Evolutionary conservation across 257 asterid genomes (phyloP), one percentile per base, ranked within the genome.

Genomic region (Leptodermis oblonga): DNA sequence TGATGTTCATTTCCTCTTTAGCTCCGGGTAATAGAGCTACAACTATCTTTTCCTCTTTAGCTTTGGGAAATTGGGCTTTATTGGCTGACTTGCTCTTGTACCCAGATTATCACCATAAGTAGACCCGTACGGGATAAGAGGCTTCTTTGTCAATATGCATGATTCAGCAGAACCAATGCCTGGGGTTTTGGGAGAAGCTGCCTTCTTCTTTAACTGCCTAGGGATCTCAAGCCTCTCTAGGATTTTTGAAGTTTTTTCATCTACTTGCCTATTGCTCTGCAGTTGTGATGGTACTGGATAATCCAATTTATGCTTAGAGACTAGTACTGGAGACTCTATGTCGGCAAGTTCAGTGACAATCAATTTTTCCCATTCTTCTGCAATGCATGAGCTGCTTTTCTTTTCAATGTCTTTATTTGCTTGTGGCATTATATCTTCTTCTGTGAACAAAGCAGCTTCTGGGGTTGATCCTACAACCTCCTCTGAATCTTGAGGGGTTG

Each of bases 181-280:
- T 28, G 84, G 69, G 74, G 74, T 68, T 54, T 82, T 74, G 28
- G 95, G 96, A 36, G 95, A 86, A 75, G 78, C 69, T 63, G 81
- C 70, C 86, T 88, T 90, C 73, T 91, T 84, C 67, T 92, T 88
- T 28, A 84, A 85, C 82, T 88, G 88, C 77, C 78, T 83, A 4
- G 97, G 98, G 65, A 75, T 69, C 82, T 92, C 97, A 70, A 92
- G 86, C 70, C 98, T 90, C 86, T 90, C 97, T 22, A 92, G 88
- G 73, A 92, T 92, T 78, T 96, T 79, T 55, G 96, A 79, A 63
- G 98, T 92, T 80, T 83, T 88, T 67, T 86, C 96, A 74, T 92
- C 96, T 60, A 87, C 43, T 73, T 81, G 88, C 84, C 72, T 86
- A 74, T 67, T 81, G 67, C 56, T 77, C 74, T 82, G 86, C 45